Conservation (phyloP, 2,329 filamentous ascomycete species). For the Epichloe aotearoae region DNA sequence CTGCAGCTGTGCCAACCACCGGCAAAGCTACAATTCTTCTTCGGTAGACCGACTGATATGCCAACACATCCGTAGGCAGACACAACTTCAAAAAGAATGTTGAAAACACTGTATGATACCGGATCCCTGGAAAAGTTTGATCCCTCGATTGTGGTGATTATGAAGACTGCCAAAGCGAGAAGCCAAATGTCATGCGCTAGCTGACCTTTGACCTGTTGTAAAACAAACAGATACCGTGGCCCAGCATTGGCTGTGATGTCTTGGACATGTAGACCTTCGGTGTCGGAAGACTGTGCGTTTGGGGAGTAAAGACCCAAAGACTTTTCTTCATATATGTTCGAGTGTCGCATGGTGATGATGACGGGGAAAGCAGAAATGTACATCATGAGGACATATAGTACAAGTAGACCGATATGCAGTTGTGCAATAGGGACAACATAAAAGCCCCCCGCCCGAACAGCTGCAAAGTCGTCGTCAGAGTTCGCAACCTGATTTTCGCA, state of each 20-base stretch:
- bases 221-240: slow-evolving; percentile 25
- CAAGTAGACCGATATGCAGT: slow-evolving; percentile 42
- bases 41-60: slow-evolving; percentile 41
- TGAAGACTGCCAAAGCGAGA: slow-evolving; percentile 45
- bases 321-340: slow-evolving; percentile 37
- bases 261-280: neutral
- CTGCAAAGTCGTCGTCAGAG: slow-evolving; percentile 13
- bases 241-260: neutral
- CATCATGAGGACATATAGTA: slow-evolving; percentile 52
- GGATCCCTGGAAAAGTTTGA: slow-evolving; percentile 25
- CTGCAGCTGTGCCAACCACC: slow-evolving; percentile 40
- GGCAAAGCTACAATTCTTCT: slow-evolving; percentile 39
- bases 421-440: slow-evolving; percentile 48
- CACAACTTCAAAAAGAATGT: slow-evolving; percentile 42
- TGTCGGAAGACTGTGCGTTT: neutral
- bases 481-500: neutral
- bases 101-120: slow-evolving; percentile 42
- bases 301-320: slow-evolving; percentile 43
- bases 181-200: slow-evolving; percentile 56
- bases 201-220: slow-evolving; percentile 48
- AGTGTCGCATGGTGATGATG: slow-evolving; percentile 43
- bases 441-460: slow-evolving; percentile 52
- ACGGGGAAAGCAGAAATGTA: slow-evolving; percentile 52
- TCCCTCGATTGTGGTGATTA: slow-evolving; percentile 48
- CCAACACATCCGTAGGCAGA: slow-evolving; percentile 50